These are phyloP conservation scores for Aquilaria malaccensis DNA, from an alignment of 345 rosid species.

Conservation along the genomic window DNA sequence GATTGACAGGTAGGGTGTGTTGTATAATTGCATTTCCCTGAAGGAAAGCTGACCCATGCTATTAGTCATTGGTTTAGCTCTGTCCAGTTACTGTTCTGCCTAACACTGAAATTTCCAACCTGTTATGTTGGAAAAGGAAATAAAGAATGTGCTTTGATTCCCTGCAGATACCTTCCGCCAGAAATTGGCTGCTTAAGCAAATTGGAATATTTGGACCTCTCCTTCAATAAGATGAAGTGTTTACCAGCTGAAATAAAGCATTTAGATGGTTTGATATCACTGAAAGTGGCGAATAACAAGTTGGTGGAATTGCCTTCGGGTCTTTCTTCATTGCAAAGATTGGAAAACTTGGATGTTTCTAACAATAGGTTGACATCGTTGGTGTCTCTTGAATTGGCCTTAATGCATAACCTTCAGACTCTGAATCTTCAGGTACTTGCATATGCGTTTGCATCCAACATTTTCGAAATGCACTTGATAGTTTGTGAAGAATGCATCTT, in stretches of 20 bases:
- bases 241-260: constrained; percentile 69
- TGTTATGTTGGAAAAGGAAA: no score
- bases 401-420: constrained; percentile 60
- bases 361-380: constrained; percentile 71
- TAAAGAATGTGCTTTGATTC: constrained; percentile 6
- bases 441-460: no score
- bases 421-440: constrained; percentile 77
- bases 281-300: constrained; percentile 85
- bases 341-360: constrained; percentile 77
- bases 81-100: no score
- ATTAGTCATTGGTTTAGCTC: no score
- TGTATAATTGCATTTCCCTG: no score
- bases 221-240: constrained; percentile 84
- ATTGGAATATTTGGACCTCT: constrained; percentile 82
- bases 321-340: constrained; percentile 57
- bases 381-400: constrained; percentile 61
- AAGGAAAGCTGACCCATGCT: no score
- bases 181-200: constrained; percentile 85
- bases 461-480: no score
- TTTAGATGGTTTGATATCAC: constrained; percentile 54
- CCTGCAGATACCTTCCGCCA: constrained; percentile 81
- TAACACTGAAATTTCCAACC: no score
- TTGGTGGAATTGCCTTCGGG: constrained; percentile 58
- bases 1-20: no score
- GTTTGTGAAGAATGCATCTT: no score